phyloP scores from a whole-genome alignment of 2,329 filamentous ascomycete genomes.

The Fusarium nelsonii region DNA sequence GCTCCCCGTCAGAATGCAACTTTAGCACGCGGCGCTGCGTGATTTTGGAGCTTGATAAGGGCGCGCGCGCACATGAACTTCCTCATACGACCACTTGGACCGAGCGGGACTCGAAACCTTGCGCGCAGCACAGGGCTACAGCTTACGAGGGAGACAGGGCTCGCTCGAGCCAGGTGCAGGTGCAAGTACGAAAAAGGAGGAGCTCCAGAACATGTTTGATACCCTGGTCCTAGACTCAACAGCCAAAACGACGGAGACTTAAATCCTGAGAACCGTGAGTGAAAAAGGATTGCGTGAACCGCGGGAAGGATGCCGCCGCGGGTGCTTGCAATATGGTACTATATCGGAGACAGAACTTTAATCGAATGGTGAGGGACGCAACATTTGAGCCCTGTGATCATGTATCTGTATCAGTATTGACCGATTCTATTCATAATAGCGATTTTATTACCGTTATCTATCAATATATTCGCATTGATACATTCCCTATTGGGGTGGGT shows the following conservation, averaged over 20 bases:
- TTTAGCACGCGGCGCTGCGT: constrained; percentile 12
- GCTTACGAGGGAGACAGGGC: constrained; percentile 1
- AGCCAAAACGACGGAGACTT: background rate
- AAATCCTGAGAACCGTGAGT: constrained; percentile 29
- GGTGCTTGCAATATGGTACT: constrained; percentile 2
- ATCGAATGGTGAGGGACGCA: background rate
- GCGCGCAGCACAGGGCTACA: constrained; percentile 7
- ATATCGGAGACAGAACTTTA: constrained; percentile 23
- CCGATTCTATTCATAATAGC: background rate
- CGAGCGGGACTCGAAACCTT: constrained; percentile 25
- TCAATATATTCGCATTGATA: background rate
- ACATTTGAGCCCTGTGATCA: background rate
- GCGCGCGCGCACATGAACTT: constrained; percentile 24
- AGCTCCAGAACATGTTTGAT: constrained; percentile 3
- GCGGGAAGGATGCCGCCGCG: constrained; percentile 28
- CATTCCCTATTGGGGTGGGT: no score
- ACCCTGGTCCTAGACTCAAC: constrained; percentile 20
- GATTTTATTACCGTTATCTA: background rate
- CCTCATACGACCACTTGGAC: constrained; percentile 38
- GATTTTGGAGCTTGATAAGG: constrained; percentile 9
- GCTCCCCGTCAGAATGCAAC: constrained; percentile 5
- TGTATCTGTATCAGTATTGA: no score
- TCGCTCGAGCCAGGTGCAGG: constrained; percentile 13
- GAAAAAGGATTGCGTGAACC: constrained; percentile 8
- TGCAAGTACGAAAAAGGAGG: background rate